These are phyloP conservation scores for Beauveria medogensis DNA, from an alignment of 2,329 filamentous ascomycete species.

Conservation along the genomic window DNA sequence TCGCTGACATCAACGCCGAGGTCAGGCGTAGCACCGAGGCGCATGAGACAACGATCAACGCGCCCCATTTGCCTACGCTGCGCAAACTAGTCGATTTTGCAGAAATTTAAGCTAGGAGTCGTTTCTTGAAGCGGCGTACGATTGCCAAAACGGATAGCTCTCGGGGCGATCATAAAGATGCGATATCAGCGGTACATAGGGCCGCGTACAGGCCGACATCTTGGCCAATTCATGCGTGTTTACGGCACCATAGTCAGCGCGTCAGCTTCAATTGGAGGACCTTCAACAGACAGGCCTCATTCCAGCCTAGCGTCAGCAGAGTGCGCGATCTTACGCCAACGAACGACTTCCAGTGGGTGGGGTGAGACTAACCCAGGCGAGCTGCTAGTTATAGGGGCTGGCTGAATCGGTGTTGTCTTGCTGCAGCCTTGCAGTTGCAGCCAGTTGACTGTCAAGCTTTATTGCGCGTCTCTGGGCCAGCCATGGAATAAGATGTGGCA, in stretches of 20 bases:
- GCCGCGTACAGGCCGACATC: neutral
- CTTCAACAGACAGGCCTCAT: neutral
- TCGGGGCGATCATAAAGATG: neutral
- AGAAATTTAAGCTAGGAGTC: neutral
- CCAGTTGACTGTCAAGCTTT: neutral
- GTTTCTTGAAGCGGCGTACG: neutral
- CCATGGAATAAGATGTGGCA: neutral
- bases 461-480: no score
- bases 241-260: neutral
- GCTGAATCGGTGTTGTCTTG: neutral
- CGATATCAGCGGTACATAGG: neutral
- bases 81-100: neutral
- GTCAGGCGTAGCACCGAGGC: neutral
- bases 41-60: neutral
- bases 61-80: neutral
- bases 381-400: neutral
- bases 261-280: neutral
- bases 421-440: constrained; percentile 1
- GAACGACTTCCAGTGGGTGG: neutral
- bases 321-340: constrained; percentile 4
- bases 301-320: neutral
- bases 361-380: neutral
- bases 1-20: neutral
- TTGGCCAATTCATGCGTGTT: neutral
- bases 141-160: neutral